These are phyloP conservation scores for Coccomyxa sp. DNA, from an alignment of 139 green algal genomes.

Conservation along the genomic window DNA sequence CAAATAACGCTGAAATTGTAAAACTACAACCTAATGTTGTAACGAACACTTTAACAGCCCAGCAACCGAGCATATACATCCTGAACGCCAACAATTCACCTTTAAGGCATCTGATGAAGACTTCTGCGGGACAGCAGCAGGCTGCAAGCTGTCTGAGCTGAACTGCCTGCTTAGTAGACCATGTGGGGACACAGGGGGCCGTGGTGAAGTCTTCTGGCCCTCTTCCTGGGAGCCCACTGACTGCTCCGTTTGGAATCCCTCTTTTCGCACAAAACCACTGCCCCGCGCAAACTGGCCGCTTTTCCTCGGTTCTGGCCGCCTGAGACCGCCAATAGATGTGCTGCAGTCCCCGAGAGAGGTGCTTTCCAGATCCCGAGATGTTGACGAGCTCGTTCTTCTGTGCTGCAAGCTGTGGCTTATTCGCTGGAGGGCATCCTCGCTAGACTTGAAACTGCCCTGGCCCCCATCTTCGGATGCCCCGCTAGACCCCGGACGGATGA, in stretches of 20 bases:
- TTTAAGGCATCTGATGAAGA: not conserved
- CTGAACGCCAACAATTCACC: not conserved
- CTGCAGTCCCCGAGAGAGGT: not conserved
- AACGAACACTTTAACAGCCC: not conserved
- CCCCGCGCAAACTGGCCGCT: not conserved
- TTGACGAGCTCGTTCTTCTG: not conserved
- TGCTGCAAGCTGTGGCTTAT: not conserved
- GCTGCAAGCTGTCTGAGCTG: not conserved
- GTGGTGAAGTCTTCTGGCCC: not conserved
- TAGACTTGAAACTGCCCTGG: not conserved
- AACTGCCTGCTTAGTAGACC: not conserved
- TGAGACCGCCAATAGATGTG: not conserved
- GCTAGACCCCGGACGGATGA: not conserved
- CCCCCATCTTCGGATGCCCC: not conserved
- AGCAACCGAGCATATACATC: not conserved
- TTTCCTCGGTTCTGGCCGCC: not conserved
- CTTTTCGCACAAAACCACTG: not conserved
- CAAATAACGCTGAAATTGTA: not conserved
- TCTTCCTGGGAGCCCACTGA: not conserved
- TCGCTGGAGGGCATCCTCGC: not conserved
- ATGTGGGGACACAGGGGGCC: not conserved
- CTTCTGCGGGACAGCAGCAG: not conserved
- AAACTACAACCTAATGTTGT: not conserved
- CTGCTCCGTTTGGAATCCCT: not conserved
- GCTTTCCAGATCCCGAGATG: not conserved